These are phyloP conservation scores for Hortiboletus campestris DNA, from an alignment of 768 basidiomycete species.

Conservation along the genomic window DNA sequence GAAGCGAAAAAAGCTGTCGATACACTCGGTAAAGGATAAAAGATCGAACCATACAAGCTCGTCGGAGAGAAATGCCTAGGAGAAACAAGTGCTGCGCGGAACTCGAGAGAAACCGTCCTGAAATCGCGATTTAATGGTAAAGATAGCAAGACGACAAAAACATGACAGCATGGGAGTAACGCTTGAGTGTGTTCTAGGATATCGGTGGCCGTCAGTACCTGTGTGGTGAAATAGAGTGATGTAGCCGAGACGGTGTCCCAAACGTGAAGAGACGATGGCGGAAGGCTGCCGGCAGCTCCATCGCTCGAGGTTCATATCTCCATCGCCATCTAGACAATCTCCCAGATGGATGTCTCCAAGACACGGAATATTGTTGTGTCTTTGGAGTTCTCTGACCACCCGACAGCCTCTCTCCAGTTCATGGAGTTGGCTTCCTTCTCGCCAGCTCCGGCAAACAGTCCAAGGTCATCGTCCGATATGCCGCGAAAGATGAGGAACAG, in stretches of 20 bases:
- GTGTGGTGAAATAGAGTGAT: constrained; percentile 5
- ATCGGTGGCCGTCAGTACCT: constrained; percentile 16
- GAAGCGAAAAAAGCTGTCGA: constrained; percentile 21
- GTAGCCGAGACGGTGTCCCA: constrained; percentile 10
- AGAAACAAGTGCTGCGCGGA: constrained; percentile 10
- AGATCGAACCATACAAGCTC: constrained; percentile 7
- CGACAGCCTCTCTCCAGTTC: constrained; percentile 80
- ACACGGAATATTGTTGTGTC: constrained; percentile 73
- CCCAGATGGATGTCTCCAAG: constrained; percentile 75
- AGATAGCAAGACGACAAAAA: constrained; percentile 21
- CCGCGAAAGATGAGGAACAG: constrained; percentile 87
- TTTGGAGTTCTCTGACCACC: constrained; percentile 80
- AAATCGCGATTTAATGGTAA: constrained; percentile 9
- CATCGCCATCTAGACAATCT: constrained; percentile 47
- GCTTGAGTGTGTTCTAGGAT: constrained; percentile 26
- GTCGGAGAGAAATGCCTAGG: constrained; percentile 8
- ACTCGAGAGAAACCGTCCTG: constrained; percentile 3
- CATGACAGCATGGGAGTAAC: constrained; percentile 19
- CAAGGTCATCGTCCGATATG: constrained; percentile 74
- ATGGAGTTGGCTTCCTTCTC: constrained; percentile 82
- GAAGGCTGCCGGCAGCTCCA: constrained; percentile 21
- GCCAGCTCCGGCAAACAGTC: constrained; percentile 70
- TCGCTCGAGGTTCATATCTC: background rate
- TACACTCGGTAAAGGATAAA: constrained; percentile 23
- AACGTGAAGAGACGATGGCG: constrained; percentile 2